Percentiles rank a stretch among this genome's conserved stretches.
Conservation (phyloP, 768 basidiomycete genomes). For the Bullera alba region DNA sequence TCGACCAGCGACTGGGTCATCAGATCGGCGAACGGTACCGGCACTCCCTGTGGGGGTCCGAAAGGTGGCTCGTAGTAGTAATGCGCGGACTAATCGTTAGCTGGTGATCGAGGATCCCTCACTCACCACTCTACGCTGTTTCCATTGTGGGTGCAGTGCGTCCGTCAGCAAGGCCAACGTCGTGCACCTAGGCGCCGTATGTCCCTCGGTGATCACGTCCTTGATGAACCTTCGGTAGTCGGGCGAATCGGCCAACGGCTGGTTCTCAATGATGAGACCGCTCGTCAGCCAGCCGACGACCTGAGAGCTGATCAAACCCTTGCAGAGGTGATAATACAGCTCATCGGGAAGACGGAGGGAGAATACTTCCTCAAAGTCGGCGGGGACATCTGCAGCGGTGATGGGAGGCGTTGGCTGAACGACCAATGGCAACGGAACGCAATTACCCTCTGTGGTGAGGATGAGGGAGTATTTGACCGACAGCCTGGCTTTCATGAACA, state of each 20-base stretch:
- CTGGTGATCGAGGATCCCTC: not conserved
- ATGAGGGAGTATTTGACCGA: constrained; percentile 90
- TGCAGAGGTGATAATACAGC: constrained; percentile 90
- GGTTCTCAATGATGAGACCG: constrained; percentile 72
- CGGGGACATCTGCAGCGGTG: constrained; percentile 79
- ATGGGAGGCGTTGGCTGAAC: constrained; percentile 66
- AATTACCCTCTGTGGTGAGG: constrained; percentile 65
- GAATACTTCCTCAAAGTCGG: constrained; percentile 89
- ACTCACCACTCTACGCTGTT: constrained; percentile 59
- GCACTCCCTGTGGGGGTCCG: constrained; percentile 71
- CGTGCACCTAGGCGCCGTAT: constrained; percentile 86
- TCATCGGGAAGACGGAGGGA: constrained; percentile 91
- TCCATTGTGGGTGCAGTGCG: constrained; percentile 74
- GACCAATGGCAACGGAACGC: constrained; percentile 52
- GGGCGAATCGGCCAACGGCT: constrained; percentile 82
- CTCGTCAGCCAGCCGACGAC: constrained; percentile 90
- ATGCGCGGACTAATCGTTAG: constrained; percentile 24
- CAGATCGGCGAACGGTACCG: constrained; percentile 59
- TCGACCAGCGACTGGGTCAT: constrained; percentile 82
- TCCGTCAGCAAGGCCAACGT: constrained; percentile 79
- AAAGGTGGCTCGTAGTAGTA: constrained; percentile 51
- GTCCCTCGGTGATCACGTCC: constrained; percentile 91
- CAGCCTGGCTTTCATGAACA: constrained; percentile 78
- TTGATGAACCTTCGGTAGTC: constrained; percentile 93
- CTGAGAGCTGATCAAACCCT: constrained; percentile 80